Conservation (phyloP, 225 moss, liverwort and hornwort species). For the Ulota crispa region DNA sequence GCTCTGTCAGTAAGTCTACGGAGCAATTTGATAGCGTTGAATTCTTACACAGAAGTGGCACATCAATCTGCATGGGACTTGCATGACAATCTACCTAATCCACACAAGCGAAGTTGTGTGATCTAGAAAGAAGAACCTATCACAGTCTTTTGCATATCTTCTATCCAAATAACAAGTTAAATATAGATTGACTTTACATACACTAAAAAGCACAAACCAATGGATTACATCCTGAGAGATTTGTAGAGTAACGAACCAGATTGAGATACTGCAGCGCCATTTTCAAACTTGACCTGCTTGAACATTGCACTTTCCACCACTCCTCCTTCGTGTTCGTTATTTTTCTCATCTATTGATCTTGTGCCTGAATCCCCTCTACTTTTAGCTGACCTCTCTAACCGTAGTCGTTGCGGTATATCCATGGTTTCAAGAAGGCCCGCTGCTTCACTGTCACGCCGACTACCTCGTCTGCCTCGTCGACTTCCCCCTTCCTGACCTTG, state of each 20-base stretch:
- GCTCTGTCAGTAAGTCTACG: not conserved
- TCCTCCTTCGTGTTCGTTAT: slow-evolving; percentile 24
- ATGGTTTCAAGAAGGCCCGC: slow-evolving; percentile 15
- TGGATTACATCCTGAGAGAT: slow-evolving; percentile 15
- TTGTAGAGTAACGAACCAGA: slow-evolving; percentile 35
- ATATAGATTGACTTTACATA: not conserved
- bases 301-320: slow-evolving; percentile 32
- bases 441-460: slow-evolving; percentile 32
- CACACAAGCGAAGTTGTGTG: not conserved
- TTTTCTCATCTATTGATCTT: slow-evolving; percentile 20
- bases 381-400: slow-evolving; percentile 42
- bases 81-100: not conserved
- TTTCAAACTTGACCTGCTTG: slow-evolving; percentile 43
- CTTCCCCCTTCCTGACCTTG: slow-evolving; percentile 35
- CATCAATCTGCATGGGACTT: slow-evolving; percentile 20
- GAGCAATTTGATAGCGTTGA: not conserved
- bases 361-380: slow-evolving; percentile 31
- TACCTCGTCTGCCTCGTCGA: slow-evolving; percentile 25
- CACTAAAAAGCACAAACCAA: not conserved
- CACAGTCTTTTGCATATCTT: slow-evolving; percentile 16
- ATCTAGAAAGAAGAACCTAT: not conserved
- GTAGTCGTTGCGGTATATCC: slow-evolving; percentile 36
- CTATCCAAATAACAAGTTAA: not conserved
- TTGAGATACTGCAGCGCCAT: slow-evolving; percentile 37
- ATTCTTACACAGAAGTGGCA: not conserved